Evolutionary conservation across 2,329 filamentous ascomycete species (phyloP), one percentile per base, ranked within the genome.

Genomic region (Chrysoporthe deuterocubensis): DNA sequence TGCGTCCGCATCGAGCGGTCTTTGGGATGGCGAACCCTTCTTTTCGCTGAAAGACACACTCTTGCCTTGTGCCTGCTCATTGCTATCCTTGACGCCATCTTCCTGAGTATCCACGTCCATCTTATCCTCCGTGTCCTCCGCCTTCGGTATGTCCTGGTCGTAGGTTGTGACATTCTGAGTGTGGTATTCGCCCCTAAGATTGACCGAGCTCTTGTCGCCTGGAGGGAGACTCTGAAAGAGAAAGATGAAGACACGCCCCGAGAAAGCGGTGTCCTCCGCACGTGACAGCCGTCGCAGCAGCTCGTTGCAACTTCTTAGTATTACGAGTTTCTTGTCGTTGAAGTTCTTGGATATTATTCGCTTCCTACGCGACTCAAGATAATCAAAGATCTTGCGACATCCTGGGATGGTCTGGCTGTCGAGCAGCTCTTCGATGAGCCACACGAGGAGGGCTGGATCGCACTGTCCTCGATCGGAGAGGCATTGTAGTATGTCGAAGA

Each of bases 201-300:
- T 99, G 62, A 99, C 96, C 0, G 96, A 97, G 77, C 96, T 98
- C 77, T 95, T 96, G 79, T 99, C 96, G 43, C 95, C 95, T 0
- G 99, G 84, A 1, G 96, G 96, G 75, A 99, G 98, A 78, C 94
- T 97, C 78, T 99, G 96, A 79, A 98, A 99, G 76, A 99, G 88
- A 79, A 97, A 99, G 71, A 99, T 97, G 79, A 98, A 98, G 37
- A 99, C 96, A 50, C 96, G 88, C 18, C 96, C 96, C 75, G 96
- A 99, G 77, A 99, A 99, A 0, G 96, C 94, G 0, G 96, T 96
- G 78, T 99, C 96, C 77, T 98, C 94, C 4, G 96, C 95, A 67
- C 96, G 89, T n/a, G 96, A 98, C 2, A 99, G 85, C 58, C 96
- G 88, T 46, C 95, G 90, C n/a, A 99, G 84, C 18, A 99, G 84